Conservation (phyloP, 2,329 filamentous ascomycete genomes). For the Stemphylium vesicarium region DNA sequence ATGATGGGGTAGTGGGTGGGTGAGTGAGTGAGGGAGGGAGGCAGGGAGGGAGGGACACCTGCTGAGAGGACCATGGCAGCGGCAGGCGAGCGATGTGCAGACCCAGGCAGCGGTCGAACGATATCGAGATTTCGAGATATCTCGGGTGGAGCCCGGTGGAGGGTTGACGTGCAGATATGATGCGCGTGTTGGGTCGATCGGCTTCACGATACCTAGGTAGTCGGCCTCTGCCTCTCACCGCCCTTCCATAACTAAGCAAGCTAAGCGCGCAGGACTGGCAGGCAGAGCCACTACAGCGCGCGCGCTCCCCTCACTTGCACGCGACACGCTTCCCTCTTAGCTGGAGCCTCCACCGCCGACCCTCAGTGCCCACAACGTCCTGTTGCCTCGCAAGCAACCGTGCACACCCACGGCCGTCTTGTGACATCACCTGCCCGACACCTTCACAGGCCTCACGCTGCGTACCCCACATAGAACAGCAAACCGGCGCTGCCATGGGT, state of each 20-base stretch:
- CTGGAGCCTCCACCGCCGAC: background rate
- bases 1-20: background rate
- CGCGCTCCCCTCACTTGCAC: background rate
- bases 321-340: slow-evolving; percentile 1
- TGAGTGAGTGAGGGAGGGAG: background rate
- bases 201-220: slow-evolving; percentile 9
- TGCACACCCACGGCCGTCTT: background rate
- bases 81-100: too few relatives aligned
- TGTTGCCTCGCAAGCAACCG: background rate
- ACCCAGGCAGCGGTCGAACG: too few relatives aligned
- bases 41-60: background rate
- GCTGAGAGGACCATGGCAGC: too few relatives aligned
- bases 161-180: slow-evolving; percentile 1
- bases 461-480: background rate
- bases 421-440: background rate
- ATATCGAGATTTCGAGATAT: too few relatives aligned
- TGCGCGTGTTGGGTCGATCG: slow-evolving; percentile 1
- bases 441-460: background rate
- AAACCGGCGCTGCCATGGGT: slow-evolving; percentile 35
- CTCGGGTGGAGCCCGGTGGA: too few relatives aligned
- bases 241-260: slow-evolving; percentile 11
- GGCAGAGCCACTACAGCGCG: background rate
- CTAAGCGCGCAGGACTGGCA: background rate
- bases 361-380: background rate
- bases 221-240: slow-evolving; percentile 5